Percentiles rank a stretch among this genome's conserved stretches.
These are phyloP conservation scores for Phylloporus sp. DNA, from an alignment of 1,284 basidiomycete genomes.

Conservation along the genomic window DNA sequence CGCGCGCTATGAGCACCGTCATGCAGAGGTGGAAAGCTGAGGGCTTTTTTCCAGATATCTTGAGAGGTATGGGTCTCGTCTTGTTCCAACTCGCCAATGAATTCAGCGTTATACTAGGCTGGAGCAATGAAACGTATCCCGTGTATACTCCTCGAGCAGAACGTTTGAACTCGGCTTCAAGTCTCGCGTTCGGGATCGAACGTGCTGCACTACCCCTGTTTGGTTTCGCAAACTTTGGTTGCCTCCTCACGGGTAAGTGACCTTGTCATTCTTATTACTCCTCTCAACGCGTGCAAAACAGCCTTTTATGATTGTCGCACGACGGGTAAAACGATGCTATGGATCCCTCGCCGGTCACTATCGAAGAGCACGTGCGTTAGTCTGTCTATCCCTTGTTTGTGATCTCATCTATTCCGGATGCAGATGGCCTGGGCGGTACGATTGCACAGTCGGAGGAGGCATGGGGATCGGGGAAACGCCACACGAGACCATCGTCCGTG, in stretches of 20 bases:
- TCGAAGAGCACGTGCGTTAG: constrained; percentile 49
- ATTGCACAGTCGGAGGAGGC: constrained; percentile 54
- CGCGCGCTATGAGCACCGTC: constrained; percentile 21
- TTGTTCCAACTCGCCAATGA: neutral
- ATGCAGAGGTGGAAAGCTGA: constrained; percentile 25
- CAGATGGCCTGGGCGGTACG: constrained; percentile 52
- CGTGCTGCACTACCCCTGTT: constrained; percentile 54
- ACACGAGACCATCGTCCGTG: constrained; percentile 46
- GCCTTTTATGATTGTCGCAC: constrained; percentile 33
- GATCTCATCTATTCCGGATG: neutral
- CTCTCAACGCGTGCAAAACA: constrained; percentile 4
- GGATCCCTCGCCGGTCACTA: constrained; percentile 50
- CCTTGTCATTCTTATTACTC: constrained; percentile 12
- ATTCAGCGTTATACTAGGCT: constrained; percentile 20
- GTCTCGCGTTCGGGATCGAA: constrained; percentile 50
- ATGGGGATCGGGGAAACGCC: constrained; percentile 48
- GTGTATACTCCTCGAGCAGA: constrained; percentile 33
- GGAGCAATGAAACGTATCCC: constrained; percentile 36
- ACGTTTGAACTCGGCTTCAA: constrained; percentile 1
- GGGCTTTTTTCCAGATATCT: constrained; percentile 29
- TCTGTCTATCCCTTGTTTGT: neutral
- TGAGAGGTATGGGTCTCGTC: constrained; percentile 23
- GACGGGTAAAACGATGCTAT: constrained; percentile 41
- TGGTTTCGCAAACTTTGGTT: constrained; percentile 52
- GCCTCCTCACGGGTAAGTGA: constrained; percentile 47